Evolutionary conservation across 2,329 filamentous ascomycete genomes (phyloP).

Genomic region (Botryotinia calthae): DNA sequence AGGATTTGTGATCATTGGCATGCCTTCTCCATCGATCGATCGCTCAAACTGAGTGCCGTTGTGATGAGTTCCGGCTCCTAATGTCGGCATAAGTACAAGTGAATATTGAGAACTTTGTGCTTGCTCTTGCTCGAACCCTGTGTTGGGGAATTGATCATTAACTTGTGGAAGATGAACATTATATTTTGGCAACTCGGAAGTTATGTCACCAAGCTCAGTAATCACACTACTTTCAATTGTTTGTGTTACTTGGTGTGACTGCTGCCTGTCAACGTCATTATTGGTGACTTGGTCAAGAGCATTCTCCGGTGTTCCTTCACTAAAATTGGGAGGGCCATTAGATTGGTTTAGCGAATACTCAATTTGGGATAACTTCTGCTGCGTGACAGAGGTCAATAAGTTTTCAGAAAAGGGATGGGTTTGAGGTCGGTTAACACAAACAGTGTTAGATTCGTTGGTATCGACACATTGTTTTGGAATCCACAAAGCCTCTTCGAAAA

Average conservation of each 20-base stretch:
- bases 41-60: slow-evolving; percentile 18
- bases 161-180: not conserved
- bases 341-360: not conserved
- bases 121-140: not conserved
- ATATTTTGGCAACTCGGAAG: not conserved
- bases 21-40: slow-evolving; percentile 20
- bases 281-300: not conserved
- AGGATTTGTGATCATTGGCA: not conserved
- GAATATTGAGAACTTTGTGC: not conserved
- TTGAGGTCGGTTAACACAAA: not conserved
- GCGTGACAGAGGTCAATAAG: not conserved
- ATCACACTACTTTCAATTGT: not conserved
- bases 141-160: not conserved
- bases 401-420: not conserved
- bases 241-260: not conserved
- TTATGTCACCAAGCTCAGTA: not conserved
- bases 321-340: slow-evolving; percentile 21
- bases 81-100: not conserved
- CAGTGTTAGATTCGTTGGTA: not conserved
- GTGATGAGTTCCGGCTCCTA: not conserved
- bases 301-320: slow-evolving; percentile 8
- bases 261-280: not conserved
- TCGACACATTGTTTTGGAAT: not conserved
- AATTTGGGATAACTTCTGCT: not conserved
- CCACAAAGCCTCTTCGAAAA: slow-evolving; percentile 26